Conservation (phyloP, 257 asterid genomes). For the Jasminum sambac region DNA sequence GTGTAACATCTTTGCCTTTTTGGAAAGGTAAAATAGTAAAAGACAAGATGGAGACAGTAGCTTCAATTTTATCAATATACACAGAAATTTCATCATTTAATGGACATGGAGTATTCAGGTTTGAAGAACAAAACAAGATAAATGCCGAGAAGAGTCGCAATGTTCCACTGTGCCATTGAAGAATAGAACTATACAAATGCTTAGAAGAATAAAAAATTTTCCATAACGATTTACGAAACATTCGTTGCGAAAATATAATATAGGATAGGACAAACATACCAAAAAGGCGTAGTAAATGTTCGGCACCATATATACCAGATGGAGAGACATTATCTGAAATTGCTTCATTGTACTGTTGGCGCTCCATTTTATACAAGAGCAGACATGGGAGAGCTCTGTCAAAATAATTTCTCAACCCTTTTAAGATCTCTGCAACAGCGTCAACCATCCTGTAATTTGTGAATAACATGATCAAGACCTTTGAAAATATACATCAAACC, state of each 20-base stretch:
- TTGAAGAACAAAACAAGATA: neutral
- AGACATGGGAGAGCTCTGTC: slow-evolving; percentile 78
- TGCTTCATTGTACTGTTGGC: slow-evolving; percentile 77
- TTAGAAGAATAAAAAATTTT: neutral
- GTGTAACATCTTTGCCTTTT: neutral
- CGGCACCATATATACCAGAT: slow-evolving; percentile 92
- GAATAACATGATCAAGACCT: slow-evolving; percentile 17
- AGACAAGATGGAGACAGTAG: neutral
- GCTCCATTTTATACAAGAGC: slow-evolving; percentile 87
- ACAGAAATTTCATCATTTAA: neutral
- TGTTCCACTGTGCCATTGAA: neutral
- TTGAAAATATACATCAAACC: neutral
- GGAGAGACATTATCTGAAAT: slow-evolving; percentile 61
- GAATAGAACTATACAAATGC: neutral
- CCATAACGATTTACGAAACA: neutral
- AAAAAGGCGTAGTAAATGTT: slow-evolving; percentile 92
- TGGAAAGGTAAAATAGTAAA: slow-evolving; percentile 7
- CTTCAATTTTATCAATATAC: neutral
- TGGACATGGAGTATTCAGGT: neutral
- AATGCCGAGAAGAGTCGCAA: too few species aligned
- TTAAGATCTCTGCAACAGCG: slow-evolving; percentile 72
- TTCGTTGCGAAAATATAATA: slow-evolving; percentile 4
- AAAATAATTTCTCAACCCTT: slow-evolving; percentile 80
- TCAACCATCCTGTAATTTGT: slow-evolving; percentile 58
- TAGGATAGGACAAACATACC: slow-evolving; percentile 56